Evolutionary conservation across 2,329 filamentous ascomycete species (phyloP).

Genomic region (Chrysoporthe austroafricana): DNA sequence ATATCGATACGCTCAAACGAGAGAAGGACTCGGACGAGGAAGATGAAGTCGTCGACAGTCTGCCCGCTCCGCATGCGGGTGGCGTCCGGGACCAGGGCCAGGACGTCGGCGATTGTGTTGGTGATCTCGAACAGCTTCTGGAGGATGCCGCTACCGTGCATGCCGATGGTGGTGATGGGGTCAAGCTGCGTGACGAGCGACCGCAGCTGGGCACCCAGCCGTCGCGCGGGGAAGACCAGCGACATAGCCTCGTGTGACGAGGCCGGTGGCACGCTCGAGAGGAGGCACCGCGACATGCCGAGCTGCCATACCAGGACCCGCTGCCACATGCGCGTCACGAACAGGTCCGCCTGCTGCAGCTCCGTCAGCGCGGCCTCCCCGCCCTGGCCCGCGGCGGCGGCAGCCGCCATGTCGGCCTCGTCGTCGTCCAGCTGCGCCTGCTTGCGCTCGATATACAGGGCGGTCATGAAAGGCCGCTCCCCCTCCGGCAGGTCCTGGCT

Average conservation of each 20-base stretch:
- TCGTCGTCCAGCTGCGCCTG: constrained; percentile 45
- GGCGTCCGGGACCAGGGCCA: constrained; percentile 51
- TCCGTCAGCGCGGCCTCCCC: constrained; percentile 38
- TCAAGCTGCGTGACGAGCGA: constrained; percentile 40
- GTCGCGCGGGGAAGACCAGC: constrained; percentile 44
- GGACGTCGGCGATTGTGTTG: constrained; percentile 62
- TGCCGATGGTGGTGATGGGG: constrained; percentile 50
- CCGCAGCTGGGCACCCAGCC: constrained; percentile 45
- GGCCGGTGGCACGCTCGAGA: constrained; percentile 40
- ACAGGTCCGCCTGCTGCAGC: constrained; percentile 46
- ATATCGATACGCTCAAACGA: constrained; percentile 52
- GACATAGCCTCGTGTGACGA: constrained; percentile 43
- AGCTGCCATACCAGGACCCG: constrained; percentile 48
- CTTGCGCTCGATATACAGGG: constrained; percentile 46
- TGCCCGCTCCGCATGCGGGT: constrained; percentile 50
- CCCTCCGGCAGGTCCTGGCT: constrained; percentile 21
- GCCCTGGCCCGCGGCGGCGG: constrained; percentile 28
- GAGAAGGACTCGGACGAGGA: constrained; percentile 54
- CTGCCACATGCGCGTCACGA: constrained; percentile 46
- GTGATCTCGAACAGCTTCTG: constrained; percentile 65
- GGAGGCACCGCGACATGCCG: constrained; percentile 44
- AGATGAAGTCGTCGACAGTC: constrained; percentile 57
- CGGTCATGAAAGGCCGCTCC: constrained; percentile 39
- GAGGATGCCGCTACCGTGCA: constrained; percentile 60
- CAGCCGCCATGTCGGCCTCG: constrained; percentile 39